Base-by-base conservation (phyloP, 768 basidiomycete species). In the Termitomyces sp. region DNA sequence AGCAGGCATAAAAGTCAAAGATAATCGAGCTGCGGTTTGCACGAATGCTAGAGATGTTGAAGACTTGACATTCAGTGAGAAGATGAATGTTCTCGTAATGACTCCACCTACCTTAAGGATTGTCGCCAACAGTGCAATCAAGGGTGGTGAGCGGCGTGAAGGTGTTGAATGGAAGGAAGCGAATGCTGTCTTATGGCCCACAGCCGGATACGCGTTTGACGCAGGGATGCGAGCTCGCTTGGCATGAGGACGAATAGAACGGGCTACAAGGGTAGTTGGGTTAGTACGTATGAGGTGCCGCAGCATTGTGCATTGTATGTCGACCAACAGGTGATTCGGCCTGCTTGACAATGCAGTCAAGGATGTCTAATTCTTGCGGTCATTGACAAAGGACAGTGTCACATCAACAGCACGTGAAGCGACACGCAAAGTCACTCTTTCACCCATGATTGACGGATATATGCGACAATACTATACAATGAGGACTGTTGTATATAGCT, bases 31-130 rank as follows among this genome's bases (percentile, higher is more conserved):
- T 44, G 83, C 81, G 8, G 85, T 90, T 49, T 86, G 81, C 16
- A 84, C 82, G n/a, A 87, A 42, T 65, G 88, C 85, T 51, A 94
- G 75, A 0, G 86, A 80, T n/a, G 84, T 80, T 4, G 91, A 90
- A 1, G 87, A 79, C 92, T 94, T 61, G n/a, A n/a, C 45, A 55
- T 34, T 31, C 55, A 55, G 48, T 55, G 39, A 54, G 39, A 60
- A 57, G 24, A 46, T 56, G 29, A 60, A 44, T 37, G 2, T 20
- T 20, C 41, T 5, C 15, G 4, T 12, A 50, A 48, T 2, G 47
- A 49, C 20, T 41, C 28, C 31, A 44, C 72, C 65, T 68, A 85
- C 89, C 81, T 92, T 92, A 60, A 92, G 72, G 20, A 85, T 56
- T 29, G 73, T 68, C 7, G 77, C 81, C n/a, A 86, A 72, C n/a